phyloP scores from a whole-genome alignment of 345 rosid genomes.

The Arabidopsis suecica region DNA sequence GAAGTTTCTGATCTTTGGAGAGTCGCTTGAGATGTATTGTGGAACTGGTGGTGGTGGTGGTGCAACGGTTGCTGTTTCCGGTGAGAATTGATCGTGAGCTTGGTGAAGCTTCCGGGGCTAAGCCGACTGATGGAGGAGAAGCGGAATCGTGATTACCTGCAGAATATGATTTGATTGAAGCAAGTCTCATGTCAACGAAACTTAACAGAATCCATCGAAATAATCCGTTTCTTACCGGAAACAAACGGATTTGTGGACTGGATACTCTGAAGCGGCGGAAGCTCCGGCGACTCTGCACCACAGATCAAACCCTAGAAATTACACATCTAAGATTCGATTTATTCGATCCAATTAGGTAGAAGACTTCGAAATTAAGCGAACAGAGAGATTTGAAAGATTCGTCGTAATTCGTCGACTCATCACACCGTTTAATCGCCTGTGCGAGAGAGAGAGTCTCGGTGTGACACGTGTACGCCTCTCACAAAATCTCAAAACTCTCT shows the following conservation, averaged over 20 bases:
- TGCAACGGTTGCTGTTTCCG: constrained; percentile 33
- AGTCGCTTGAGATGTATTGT: constrained; percentile 5
- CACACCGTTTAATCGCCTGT: too few relatives aligned
- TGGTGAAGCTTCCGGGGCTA: constrained; percentile 39
- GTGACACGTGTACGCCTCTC: too few relatives aligned
- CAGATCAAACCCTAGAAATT: constrained; percentile 3
- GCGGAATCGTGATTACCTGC: constrained; percentile 43
- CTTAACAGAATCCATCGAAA: constrained; percentile 2
- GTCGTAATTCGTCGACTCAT: constrained; percentile 3
- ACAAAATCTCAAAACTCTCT: too few relatives aligned
- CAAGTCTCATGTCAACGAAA: constrained; percentile 21
- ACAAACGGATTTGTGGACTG: constrained; percentile 44
- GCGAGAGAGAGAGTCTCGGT: too few relatives aligned
- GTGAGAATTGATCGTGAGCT: constrained; percentile 34
- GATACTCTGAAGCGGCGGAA: constrained; percentile 56
- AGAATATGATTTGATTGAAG: constrained; percentile 19
- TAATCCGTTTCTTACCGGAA: constrained; percentile 39
- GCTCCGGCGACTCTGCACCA: constrained; percentile 47
- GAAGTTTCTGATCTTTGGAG: constrained; percentile 14
- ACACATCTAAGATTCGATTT: constrained; percentile 5
- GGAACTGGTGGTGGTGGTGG: constrained; percentile 8
- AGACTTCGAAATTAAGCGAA: constrained; percentile 35
- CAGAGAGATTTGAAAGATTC: constrained; percentile 57
- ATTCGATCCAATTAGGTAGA: neutral
- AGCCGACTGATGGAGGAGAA: constrained; percentile 30